Percentiles rank a stretch among this genome's conserved stretches.
Evolutionary conservation across 148 eudicot genomes (phyloP).

Genomic region (Bassia scoparia): DNA sequence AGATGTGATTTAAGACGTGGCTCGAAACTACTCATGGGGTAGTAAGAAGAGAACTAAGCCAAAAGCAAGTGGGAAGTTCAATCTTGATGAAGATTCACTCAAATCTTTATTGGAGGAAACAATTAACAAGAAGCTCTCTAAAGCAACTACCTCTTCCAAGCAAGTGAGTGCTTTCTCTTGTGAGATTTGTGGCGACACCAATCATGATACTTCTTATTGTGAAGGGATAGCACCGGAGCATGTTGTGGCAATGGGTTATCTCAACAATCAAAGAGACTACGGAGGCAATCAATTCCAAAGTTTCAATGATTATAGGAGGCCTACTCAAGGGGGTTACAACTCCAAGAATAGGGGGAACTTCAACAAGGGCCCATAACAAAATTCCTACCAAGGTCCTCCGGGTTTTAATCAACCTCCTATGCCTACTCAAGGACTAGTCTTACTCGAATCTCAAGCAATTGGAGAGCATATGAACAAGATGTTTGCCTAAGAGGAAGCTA

Average conservation of each 20-base stretch:
- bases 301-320: too few species aligned
- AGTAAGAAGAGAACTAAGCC: background rate
- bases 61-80: background rate
- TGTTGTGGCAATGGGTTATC: background rate
- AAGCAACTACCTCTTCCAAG: too few species aligned
- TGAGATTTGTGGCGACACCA: too few species aligned
- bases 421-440: too few species aligned
- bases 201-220: background rate
- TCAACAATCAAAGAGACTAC: background rate
- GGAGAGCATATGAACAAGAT: too few species aligned
- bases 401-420: too few species aligned
- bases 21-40: too few species aligned
- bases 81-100: background rate
- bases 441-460: too few species aligned
- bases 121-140: too few species aligned
- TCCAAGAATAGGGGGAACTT: background rate
- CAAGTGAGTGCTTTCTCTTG: too few species aligned
- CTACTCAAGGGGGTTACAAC: background rate
- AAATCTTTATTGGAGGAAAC: background rate
- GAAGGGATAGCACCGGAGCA: background rate
- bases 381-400: too few species aligned
- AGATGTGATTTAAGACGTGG: too few species aligned
- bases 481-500: background rate
- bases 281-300: background rate
- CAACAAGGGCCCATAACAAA: background rate